phyloP scores from a whole-genome alignment of 495 filamentous ascomycete genomes.

The Lichina pygmaea region DNA sequence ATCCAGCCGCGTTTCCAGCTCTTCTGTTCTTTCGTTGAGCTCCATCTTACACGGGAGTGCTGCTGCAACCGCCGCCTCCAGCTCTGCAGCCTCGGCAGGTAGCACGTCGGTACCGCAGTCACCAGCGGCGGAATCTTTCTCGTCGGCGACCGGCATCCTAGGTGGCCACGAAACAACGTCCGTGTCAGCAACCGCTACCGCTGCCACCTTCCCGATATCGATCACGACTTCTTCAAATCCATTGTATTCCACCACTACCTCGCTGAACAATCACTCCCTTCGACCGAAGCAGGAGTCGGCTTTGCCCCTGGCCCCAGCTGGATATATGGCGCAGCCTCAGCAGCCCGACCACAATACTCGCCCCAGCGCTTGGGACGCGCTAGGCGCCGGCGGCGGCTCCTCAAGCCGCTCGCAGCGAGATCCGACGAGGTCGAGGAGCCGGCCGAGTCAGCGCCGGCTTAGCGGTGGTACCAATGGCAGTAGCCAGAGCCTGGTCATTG shows the following conservation, averaged over 20 bases:
- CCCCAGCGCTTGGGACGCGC: not conserved
- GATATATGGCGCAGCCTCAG: not conserved
- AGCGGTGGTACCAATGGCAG: conserved; percentile 54
- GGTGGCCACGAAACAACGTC: conserved; percentile 1
- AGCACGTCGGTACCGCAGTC: not conserved
- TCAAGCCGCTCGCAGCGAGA: conserved; percentile 6
- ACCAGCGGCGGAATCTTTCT: not conserved
- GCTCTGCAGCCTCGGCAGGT: not conserved
- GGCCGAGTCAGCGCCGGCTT: conserved; percentile 36
- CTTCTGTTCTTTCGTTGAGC: conserved; percentile 35
- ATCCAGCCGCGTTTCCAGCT: conserved; percentile 34
- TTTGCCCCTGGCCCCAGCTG: not conserved
- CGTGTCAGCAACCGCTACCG: conserved; percentile 10
- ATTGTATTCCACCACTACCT: conserved; percentile 7
- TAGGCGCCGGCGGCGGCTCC: not conserved
- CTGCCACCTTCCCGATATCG: conserved; percentile 9
- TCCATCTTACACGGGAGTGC: conserved; percentile 10
- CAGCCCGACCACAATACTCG: not conserved
- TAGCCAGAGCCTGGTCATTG: conserved; percentile 36
- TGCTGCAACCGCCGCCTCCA: not conserved
- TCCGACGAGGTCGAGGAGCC: conserved; percentile 30
- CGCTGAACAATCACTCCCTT: conserved; percentile 6
- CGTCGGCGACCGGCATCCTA: not conserved
- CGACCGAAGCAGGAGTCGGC: not conserved
- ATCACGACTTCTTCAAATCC: conserved; percentile 16